Percentiles rank a stretch among this genome's conserved stretches.
These are phyloP conservation scores for Pseudozyma pruni DNA, from an alignment of 1,284 basidiomycete species.

Conservation along the genomic window DNA sequence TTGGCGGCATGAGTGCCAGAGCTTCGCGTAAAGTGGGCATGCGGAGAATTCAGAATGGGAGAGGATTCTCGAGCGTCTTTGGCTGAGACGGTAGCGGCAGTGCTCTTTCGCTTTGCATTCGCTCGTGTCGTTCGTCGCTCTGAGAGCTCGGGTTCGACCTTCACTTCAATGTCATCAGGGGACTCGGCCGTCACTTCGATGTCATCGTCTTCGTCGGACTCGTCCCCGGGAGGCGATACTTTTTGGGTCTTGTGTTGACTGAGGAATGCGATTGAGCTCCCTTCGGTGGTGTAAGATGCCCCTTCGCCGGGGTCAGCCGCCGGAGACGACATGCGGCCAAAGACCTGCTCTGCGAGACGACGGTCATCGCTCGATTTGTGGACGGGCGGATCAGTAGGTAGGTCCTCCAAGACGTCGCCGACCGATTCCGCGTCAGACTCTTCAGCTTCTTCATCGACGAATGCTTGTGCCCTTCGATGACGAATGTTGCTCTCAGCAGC, in stretches of 20 bases:
- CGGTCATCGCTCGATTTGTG: conserved; percentile 30
- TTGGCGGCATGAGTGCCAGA: not conserved
- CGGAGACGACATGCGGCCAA: conserved; percentile 35
- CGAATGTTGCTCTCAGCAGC: conserved; percentile 15
- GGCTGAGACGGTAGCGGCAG: not conserved
- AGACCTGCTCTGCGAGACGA: conserved; percentile 28
- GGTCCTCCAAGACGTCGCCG: conserved; percentile 3
- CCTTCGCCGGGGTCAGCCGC: not conserved
- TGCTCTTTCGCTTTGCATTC: conserved; percentile 8
- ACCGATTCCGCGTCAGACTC: not conserved
- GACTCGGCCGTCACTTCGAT: no score
- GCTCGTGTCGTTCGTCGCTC: conserved; percentile 6
- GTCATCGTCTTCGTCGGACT: not conserved
- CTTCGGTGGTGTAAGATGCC: not conserved
- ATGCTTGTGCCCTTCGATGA: conserved; percentile 1
- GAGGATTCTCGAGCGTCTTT: not conserved
- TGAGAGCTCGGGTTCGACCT: not conserved
- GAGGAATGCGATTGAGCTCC: not conserved
- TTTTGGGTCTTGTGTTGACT: not conserved
- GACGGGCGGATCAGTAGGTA: conserved; percentile 12
- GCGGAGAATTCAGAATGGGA: not conserved
- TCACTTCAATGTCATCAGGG: not conserved
- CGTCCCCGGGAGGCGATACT: not conserved
- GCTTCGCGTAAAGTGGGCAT: not conserved
- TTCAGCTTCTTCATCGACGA: not conserved